These are phyloP conservation scores for Paramecium pentaurelia DNA, from an alignment of 73 alveolate species.

Conservation along the genomic window DNA sequence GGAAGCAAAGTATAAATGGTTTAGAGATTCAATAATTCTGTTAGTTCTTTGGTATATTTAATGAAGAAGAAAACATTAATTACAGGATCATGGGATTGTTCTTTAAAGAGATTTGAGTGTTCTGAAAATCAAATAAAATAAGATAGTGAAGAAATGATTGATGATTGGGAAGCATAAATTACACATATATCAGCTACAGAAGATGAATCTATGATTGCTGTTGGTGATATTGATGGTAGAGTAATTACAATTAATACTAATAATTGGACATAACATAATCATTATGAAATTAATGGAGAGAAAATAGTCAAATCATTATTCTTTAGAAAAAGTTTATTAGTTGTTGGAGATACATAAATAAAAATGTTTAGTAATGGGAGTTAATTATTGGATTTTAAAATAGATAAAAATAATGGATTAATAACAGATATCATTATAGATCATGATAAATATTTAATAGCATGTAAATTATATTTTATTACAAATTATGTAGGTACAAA, in stretches of 20 bases:
- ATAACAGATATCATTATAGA: not conserved
- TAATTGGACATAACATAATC: not conserved
- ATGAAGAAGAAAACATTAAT: not conserved
- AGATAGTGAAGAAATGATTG: constrained; percentile 54
- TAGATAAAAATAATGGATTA: constrained; percentile 27
- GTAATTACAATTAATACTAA: not conserved
- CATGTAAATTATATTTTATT: not conserved
- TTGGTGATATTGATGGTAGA: constrained; percentile 64
- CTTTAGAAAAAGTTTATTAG: not conserved
- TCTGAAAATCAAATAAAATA: constrained; percentile 31
- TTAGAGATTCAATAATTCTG: constrained; percentile 62
- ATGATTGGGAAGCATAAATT: constrained; percentile 57
- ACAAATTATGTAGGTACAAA: not conserved
- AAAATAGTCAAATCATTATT: constrained; percentile 11
- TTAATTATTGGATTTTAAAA: constrained; percentile 8
- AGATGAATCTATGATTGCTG: constrained; percentile 51
- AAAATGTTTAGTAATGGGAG: constrained; percentile 31
- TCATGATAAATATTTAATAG: constrained; percentile 22
- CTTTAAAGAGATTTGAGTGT: constrained; percentile 58
- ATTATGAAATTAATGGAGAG: constrained; percentile 19
- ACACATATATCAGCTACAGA: constrained; percentile 45
- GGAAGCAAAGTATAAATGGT: constrained; percentile 58
- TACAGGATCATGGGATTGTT: constrained; percentile 71
- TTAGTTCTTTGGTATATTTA: constrained; percentile 48
- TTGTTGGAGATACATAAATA: constrained; percentile 23